Evolutionary conservation across 495 filamentous ascomycete genomes (phyloP).

Genomic region (Daldinia concentrica): DNA sequence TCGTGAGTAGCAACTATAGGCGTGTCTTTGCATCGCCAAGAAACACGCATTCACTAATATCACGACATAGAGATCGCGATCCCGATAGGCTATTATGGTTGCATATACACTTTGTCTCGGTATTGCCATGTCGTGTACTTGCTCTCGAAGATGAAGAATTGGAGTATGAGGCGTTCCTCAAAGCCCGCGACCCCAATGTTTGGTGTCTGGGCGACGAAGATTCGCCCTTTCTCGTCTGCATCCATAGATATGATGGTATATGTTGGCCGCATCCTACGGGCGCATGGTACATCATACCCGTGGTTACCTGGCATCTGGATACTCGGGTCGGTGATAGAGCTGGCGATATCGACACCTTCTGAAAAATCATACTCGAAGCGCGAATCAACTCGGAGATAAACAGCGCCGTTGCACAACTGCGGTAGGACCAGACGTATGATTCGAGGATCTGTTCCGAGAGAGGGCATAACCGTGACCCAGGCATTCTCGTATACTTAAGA

Average conservation of each 20-base stretch:
- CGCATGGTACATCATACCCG: conserved; percentile 65
- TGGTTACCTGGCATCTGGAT: conserved; percentile 69
- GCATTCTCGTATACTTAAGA: conserved; percentile 72
- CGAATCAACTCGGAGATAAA: not conserved
- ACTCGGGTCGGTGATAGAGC: conserved; percentile 64
- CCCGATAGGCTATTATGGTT: conserved; percentile 65
- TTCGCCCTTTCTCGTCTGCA: conserved; percentile 6
- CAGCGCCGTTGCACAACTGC: conserved; percentile 38
- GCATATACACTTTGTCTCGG: conserved; percentile 57
- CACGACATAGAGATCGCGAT: conserved; percentile 44
- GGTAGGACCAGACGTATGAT: conserved; percentile 68
- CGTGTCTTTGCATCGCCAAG: conserved; percentile 17
- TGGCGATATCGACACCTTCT: conserved; percentile 53
- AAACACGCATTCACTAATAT: conserved; percentile 26
- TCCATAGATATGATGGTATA: conserved; percentile 20
- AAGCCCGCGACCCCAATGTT: conserved; percentile 38
- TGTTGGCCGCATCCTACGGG: conserved; percentile 26
- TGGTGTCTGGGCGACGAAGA: conserved; percentile 4
- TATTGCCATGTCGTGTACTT: conserved; percentile 56
- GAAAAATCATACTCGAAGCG: conserved; percentile 43
- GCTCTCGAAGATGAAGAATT: conserved; percentile 53
- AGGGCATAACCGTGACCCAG: conserved; percentile 66
- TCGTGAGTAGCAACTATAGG: not conserved
- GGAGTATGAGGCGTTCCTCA: conserved; percentile 59
- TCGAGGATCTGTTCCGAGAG: conserved; percentile 62